Base-by-base conservation (phyloP, 495 filamentous ascomycete species). In the Daldinia grandis region DNA sequence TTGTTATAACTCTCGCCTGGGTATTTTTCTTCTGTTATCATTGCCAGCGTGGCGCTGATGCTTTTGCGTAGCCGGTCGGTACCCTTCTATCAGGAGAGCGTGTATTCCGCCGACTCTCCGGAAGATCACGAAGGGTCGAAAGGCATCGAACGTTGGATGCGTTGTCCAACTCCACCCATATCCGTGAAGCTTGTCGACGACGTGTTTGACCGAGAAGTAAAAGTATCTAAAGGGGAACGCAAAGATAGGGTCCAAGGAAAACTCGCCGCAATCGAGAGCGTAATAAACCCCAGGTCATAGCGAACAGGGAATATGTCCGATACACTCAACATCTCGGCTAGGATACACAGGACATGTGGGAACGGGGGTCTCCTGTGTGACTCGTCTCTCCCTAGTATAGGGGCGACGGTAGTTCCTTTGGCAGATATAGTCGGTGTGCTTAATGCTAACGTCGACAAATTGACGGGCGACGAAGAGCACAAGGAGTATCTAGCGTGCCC, bases 111-210 rank as follows among this genome's bases (percentile, higher is more conserved):
- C 47, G 58, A 44, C 10, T 62, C 58, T 42, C 57, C 53, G 14
- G 68, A 71, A 62, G 63, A 71, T 25, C 68, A 71, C 54, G 63
- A 64, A n/a, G 63, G 63, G 50, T 63, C 58, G 2, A 54, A 49
- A 60, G 69, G 63, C 7, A 67, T 72, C 28, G 63, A 72, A 27
- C 35, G 58, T 58, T 72, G 69, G 63, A 72, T 72, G 69, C 69
- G 63, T 33, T 72, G 69, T 28, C 69, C 69, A 24, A 72, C 69
- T 27, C 69, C 69, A 9, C 63, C 63, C 4, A 38, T 72, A 55
- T 72, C 69, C 7, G 19, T 4, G 12, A 60, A 59, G 30, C 49
- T 72, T 17, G 19, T 21, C n/a, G 58, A 19, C 10, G 51, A 72
- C 14, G 24, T 10, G n/a, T 55, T 59, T 8, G 42, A 59, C n/a